Evolutionary conservation across 495 filamentous ascomycete genomes (phyloP).

Genomic region (Penicillium herquei): DNA sequence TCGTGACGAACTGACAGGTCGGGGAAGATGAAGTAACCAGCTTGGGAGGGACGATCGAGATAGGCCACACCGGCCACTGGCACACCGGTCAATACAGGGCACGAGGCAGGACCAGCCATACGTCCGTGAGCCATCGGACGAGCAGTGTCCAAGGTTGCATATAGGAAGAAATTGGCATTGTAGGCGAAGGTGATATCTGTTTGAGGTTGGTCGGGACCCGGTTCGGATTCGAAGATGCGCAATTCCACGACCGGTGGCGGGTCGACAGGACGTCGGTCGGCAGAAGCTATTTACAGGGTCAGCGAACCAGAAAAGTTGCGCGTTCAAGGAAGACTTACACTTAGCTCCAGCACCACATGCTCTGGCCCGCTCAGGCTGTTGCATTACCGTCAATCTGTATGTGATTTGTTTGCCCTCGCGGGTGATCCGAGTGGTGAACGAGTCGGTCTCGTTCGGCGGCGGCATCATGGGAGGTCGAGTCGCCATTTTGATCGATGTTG

Average conservation of each 20-base stretch:
- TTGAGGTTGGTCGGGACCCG: conserved; percentile 45
- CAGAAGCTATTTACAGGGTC: conserved; percentile 62
- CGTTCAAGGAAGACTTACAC: conserved; percentile 55
- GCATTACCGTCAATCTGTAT: conserved; percentile 83
- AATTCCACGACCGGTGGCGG: conserved; percentile 96
- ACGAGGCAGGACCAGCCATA: conserved; percentile 62
- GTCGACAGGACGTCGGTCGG: conserved; percentile 94
- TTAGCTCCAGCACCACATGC: conserved; percentile 95
- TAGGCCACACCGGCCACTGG: conserved; percentile 97
- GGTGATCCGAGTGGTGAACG: conserved; percentile 62
- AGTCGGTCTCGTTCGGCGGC: conserved; percentile 57
- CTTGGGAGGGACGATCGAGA: conserved; percentile 83
- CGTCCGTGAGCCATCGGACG: conserved; percentile 83
- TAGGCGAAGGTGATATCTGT: conserved; percentile 87
- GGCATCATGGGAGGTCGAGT: conserved; percentile 23
- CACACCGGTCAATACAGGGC: conserved; percentile 89
- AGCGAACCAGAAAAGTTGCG: conserved; percentile 9
- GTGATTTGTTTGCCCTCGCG: conserved; percentile 77
- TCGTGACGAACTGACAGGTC: conserved; percentile 97
- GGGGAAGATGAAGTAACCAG: conserved; percentile 97
- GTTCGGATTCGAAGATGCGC: conserved; percentile 79
- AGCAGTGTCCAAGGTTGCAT: conserved; percentile 84
- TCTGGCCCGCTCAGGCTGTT: conserved; percentile 93
- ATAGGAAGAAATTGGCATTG: conserved; percentile 98
- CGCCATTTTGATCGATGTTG: conserved; percentile 28